Conservation (phyloP, 768 basidiomycete species). For the Termitomyces sp. region DNA sequence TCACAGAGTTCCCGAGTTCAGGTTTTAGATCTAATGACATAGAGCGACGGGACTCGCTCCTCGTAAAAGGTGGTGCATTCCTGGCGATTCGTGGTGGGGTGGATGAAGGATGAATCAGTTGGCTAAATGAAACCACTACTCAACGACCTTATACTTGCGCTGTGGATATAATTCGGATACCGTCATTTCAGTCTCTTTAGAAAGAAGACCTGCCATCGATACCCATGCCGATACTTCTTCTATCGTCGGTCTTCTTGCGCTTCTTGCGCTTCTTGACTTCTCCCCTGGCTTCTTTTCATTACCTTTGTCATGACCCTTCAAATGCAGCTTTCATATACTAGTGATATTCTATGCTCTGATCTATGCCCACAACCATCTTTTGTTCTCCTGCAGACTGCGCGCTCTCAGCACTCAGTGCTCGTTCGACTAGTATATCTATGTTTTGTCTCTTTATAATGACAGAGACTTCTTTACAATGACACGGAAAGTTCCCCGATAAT, state of each 20-base stretch:
- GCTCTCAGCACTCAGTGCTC: neutral
- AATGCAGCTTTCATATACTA: neutral
- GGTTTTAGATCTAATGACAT: constrained; percentile 9
- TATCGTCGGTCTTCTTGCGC: neutral
- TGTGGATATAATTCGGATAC: neutral
- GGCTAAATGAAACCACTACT: neutral
- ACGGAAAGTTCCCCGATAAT: neutral
- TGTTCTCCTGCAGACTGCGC: neutral
- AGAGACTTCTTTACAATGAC: neutral
- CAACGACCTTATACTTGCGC: neutral
- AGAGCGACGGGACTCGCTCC: constrained; percentile 12
- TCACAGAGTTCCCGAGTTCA: constrained; percentile 3
- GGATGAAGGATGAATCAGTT: constrained; percentile 8
- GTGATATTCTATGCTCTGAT: neutral
- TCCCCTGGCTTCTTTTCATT: neutral
- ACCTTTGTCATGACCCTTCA: neutral
- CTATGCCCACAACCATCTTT: neutral
- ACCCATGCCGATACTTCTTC: neutral
- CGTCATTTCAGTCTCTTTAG: constrained; percentile 2
- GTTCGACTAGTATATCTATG: neutral
- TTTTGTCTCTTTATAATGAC: neutral
- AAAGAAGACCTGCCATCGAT: constrained; percentile 10
- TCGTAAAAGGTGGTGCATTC: constrained; percentile 18
- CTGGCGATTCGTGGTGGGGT: constrained; percentile 16
- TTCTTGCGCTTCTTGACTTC: neutral